Conservation (phyloP, 768 basidiomycete genomes). For the Termitomyces sp. region DNA sequence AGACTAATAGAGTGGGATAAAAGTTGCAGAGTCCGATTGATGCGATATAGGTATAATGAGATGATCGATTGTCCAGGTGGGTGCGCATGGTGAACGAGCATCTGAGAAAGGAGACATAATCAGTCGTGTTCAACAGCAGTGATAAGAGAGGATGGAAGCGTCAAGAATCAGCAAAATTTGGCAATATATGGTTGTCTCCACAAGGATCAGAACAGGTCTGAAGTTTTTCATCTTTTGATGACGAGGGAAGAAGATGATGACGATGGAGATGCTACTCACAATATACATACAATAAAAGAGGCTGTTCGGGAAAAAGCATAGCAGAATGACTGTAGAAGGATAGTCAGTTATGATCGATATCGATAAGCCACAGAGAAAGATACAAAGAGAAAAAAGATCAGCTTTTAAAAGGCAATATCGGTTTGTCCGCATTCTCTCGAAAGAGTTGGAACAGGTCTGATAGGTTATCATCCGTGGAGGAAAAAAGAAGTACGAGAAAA, state of each 20-base stretch:
- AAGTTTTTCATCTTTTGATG: slow-evolving; percentile 45
- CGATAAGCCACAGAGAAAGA: neutral
- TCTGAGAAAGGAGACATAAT: neutral
- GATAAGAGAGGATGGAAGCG: neutral
- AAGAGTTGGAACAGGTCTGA: slow-evolving; percentile 79
- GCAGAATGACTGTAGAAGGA: neutral
- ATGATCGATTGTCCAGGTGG: neutral
- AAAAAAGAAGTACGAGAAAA: slow-evolving; percentile 8
- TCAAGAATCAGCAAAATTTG: slow-evolving; percentile 29
- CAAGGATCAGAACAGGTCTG: slow-evolving; percentile 69
- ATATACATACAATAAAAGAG: slow-evolving; percentile 18
- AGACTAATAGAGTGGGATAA: neutral
- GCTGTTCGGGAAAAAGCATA: neutral
- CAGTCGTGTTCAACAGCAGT: neutral
- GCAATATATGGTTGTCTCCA: slow-evolving; percentile 59
- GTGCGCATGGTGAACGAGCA: neutral
- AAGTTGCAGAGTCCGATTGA: neutral
- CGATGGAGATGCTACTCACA: slow-evolving; percentile 32
- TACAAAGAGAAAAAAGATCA: slow-evolving; percentile 24
- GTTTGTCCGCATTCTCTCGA: slow-evolving; percentile 48
- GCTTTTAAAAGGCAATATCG: slow-evolving; percentile 60
- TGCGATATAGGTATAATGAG: neutral
- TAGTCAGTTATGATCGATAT: slow-evolving; percentile 15
- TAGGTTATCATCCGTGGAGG: slow-evolving; percentile 52
- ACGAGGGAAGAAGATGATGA: slow-evolving; percentile 5